Evolutionary conservation across 179 eudicot genomes (phyloP).

Genomic region (Patellifolia procumbens): DNA sequence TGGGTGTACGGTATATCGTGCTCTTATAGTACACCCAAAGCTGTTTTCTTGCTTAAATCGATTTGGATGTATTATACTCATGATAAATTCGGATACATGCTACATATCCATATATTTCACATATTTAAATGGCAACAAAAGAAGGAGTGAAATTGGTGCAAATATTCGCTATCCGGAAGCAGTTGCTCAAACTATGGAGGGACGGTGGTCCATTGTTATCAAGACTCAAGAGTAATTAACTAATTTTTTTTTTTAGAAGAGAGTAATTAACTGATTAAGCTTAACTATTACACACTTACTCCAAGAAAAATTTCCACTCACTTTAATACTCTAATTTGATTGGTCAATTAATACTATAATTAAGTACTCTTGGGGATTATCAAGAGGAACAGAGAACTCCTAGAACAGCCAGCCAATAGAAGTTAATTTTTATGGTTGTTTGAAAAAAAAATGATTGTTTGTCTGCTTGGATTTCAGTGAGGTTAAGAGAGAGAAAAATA

Average conservation of each 20-base stretch:
- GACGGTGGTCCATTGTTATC: slow-evolving; percentile 33
- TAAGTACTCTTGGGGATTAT: slow-evolving; percentile 41
- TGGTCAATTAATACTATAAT: slow-evolving; percentile 19
- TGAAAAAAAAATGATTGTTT: slow-evolving; percentile 14
- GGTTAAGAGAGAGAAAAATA: not conserved
- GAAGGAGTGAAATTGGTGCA: not conserved
- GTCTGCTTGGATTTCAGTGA: slow-evolving; percentile 42
- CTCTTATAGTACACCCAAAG: no score
- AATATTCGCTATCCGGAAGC: slow-evolving; percentile 1
- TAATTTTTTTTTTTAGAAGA: no score
- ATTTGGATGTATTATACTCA: no score
- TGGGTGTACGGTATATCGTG: no score
- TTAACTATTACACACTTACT: slow-evolving; percentile 16
- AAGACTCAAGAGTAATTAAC: no score
- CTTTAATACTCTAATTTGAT: slow-evolving; percentile 9
- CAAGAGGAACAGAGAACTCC: slow-evolving; percentile 24
- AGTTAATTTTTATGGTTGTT: slow-evolving; percentile 26
- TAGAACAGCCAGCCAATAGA: slow-evolving; percentile 35
- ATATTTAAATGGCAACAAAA: slow-evolving; percentile 32
- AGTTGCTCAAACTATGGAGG: slow-evolving; percentile 30
- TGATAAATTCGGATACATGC: slow-evolving; percentile 38
- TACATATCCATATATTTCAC: no score
- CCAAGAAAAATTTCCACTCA: slow-evolving; percentile 11
- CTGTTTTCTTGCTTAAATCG: no score
- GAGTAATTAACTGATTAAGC: no score